phyloP scores from a whole-genome alignment of 768 basidiomycete genomes.

The Pleurotus tuber-regium region DNA sequence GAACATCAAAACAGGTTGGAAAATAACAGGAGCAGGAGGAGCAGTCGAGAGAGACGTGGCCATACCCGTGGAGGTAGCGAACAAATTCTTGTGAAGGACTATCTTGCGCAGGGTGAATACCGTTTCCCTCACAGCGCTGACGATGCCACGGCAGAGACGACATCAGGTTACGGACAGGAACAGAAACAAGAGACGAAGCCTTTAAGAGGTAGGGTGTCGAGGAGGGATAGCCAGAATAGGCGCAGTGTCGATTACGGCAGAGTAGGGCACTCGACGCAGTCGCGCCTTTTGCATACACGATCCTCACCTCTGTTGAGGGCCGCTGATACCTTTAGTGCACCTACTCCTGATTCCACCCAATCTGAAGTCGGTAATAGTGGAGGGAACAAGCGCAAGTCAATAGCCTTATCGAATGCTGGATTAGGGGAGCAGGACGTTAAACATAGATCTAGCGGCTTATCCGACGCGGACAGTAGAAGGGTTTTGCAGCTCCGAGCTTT shows the following conservation, averaged over 20 bases:
- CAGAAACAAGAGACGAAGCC: neutral
- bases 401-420: neutral
- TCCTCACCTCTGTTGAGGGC: slow-evolving; percentile 1
- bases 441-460: neutral
- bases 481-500: slow-evolving; percentile 48
- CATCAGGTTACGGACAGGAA: neutral
- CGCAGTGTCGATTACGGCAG: neutral
- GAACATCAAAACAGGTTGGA: neutral
- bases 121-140: neutral
- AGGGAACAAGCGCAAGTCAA: neutral
- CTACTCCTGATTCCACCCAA: neutral
- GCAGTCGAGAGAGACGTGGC: neutral
- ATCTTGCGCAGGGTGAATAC: neutral
- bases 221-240: neutral
- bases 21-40: neutral
- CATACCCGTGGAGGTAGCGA: neutral
- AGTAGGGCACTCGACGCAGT: neutral
- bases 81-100: neutral
- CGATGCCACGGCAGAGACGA: neutral
- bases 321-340: neutral
- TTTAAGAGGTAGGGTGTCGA: neutral
- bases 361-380: neutral
- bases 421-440: neutral
- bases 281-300: neutral
- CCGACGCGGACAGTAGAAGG: slow-evolving; percentile 1